These are phyloP conservation scores for Saccharomyces pastorianus DNA, from an alignment of 1,139 yeast genomes.

Conservation along the genomic window DNA sequence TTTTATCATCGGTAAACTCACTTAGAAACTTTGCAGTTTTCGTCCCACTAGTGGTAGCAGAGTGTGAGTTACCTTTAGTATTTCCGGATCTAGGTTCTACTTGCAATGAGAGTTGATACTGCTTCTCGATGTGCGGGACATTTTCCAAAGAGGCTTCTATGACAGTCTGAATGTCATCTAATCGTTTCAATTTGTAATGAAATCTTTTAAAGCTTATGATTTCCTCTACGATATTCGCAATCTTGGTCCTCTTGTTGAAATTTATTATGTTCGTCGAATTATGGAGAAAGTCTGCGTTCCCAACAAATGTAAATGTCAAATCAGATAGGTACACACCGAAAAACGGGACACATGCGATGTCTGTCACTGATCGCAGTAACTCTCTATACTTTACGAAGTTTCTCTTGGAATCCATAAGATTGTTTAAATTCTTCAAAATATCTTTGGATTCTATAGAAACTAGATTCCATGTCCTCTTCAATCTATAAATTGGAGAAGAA, in stretches of 20 bases:
- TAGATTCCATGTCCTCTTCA: conserved; percentile 75
- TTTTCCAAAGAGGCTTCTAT: conserved; percentile 45
- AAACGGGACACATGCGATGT: conserved; percentile 83
- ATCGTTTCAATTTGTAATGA: conserved; percentile 55
- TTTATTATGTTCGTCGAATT: conserved; percentile 54
- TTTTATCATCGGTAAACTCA: conserved; percentile 8
- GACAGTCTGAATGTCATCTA: conserved; percentile 60
- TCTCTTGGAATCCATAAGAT: conserved; percentile 76
- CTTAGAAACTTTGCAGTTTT: conserved; percentile 4
- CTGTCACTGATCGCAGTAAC: conserved; percentile 58
- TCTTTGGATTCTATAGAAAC: conserved; percentile 48
- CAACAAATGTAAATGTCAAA: conserved; percentile 79
- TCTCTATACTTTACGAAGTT: conserved; percentile 85
- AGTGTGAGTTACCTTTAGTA: conserved; percentile 1
- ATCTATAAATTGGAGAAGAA: conserved; percentile 77
- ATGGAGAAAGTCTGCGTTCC: conserved; percentile 70
- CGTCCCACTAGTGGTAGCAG: conserved; percentile 6
- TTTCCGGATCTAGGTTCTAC: conserved; percentile 34
- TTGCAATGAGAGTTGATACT: conserved; percentile 62
- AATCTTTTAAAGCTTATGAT: conserved; percentile 63
- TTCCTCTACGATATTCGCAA: conserved; percentile 65
- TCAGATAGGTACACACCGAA: conserved; percentile 86
- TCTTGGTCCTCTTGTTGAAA: conserved; percentile 67
- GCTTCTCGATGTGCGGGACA: conserved; percentile 66
- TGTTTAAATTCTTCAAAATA: conserved; percentile 62